phyloP scores from a whole-genome alignment of 441 rosid genomes.

The Macaranga tanarius region DNA sequence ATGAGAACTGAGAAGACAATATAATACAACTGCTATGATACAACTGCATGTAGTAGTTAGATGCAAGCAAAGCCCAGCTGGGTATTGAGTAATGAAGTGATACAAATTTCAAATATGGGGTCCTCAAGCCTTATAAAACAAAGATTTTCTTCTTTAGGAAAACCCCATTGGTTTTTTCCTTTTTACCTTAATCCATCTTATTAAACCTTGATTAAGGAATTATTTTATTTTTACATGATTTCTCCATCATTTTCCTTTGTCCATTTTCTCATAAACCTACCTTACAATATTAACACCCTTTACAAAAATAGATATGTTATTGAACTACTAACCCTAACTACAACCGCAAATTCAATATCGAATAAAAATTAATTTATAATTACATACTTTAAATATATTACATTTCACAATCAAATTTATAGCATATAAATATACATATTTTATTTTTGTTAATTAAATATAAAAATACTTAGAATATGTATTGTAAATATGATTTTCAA shows the following conservation, averaged over 20 bases:
- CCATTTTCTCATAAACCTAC: background rate
- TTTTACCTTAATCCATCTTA: background rate
- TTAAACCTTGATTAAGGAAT: background rate
- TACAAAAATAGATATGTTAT: too few species aligned
- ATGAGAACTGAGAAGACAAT: background rate
- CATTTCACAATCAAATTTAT: too few species aligned
- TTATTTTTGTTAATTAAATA: too few species aligned
- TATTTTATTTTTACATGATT: background rate
- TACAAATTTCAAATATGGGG: background rate
- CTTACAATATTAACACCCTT: too few species aligned
- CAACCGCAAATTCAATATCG: too few species aligned
- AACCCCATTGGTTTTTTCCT: background rate
- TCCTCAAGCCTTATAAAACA: background rate
- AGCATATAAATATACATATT: too few species aligned
- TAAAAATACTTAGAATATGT: too few species aligned
- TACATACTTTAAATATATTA: too few species aligned
- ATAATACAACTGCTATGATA: background rate
- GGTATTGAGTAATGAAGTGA: background rate
- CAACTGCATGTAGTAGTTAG: background rate
- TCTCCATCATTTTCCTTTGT: background rate
- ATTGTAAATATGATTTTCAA: too few species aligned
- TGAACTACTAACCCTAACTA: too few species aligned
- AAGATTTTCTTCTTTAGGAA: background rate
- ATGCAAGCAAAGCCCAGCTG: constrained; percentile 8
- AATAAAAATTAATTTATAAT: too few species aligned